Evolutionary conservation across 768 basidiomycete species (phyloP).

Genomic region (Mycena venus): DNA sequence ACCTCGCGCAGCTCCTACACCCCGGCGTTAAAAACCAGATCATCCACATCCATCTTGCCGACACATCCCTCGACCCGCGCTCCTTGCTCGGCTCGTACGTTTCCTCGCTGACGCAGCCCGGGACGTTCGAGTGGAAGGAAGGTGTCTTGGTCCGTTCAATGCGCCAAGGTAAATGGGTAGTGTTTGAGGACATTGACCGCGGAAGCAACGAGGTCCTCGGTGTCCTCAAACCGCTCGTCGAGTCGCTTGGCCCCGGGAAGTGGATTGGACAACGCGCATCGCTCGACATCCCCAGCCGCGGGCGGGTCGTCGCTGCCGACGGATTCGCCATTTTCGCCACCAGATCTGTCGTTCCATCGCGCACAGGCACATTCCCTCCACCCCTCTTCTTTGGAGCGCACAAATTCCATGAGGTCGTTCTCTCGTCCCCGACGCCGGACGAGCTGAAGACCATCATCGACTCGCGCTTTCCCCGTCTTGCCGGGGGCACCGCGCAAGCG

Average conservation of each 20-base stretch:
- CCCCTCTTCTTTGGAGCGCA: conserved; percentile 88
- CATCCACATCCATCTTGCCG: conserved; percentile 90
- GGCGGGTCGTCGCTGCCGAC: conserved; percentile 80
- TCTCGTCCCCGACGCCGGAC: conserved; percentile 70
- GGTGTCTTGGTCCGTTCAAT: conserved; percentile 93
- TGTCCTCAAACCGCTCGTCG: conserved; percentile 85
- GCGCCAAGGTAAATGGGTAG: conserved; percentile 91
- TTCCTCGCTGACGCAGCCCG: conserved; percentile 86
- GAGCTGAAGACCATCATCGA: conserved; percentile 83
- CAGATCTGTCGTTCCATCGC: conserved; percentile 70
- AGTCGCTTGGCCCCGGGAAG: conserved; percentile 77
- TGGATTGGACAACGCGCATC: conserved; percentile 81
- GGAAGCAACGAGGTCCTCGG: conserved; percentile 93
- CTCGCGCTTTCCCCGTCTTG: conserved; percentile 74
- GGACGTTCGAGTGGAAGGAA: conserved; percentile 96
- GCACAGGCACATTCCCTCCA: conserved; percentile 61
- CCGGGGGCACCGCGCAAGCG: conserved; percentile 58
- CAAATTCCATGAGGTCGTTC: conserved; percentile 80
- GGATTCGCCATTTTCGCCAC: conserved; percentile 93
- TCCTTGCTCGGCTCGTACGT: conserved; percentile 94
- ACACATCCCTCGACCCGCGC: conserved; percentile 95
- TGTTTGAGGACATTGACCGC: conserved; percentile 93
- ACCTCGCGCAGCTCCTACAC: conserved; percentile 78
- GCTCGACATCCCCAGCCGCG: conserved; percentile 82
- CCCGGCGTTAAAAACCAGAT: conserved; percentile 76